phyloP scores from a whole-genome alignment of 73 alveolate species.

The Paramecium tetraurelia region DNA sequence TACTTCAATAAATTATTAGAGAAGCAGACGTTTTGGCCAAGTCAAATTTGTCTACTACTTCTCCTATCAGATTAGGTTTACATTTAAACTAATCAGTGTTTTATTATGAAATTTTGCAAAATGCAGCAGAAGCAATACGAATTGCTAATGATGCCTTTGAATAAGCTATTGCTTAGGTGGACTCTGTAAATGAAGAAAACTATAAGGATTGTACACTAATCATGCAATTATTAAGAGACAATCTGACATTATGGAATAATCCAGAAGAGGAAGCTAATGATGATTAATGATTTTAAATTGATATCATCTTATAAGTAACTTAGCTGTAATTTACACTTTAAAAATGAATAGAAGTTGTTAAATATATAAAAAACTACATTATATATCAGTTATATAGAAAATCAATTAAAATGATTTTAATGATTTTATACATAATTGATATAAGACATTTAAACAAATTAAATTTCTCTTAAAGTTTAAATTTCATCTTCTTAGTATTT shows the following conservation, averaged over 20 bases:
- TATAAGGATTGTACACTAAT: constrained; percentile 87
- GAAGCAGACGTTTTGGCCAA: constrained; percentile 85
- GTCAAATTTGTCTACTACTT: constrained; percentile 75
- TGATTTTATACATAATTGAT: too few species aligned
- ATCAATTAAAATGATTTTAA: not conserved
- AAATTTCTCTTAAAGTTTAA: not conserved
- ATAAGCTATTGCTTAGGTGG: constrained; percentile 80
- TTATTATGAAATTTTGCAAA: constrained; percentile 85
- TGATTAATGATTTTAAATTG: not conserved
- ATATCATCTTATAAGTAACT: not conserved
- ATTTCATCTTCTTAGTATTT: not conserved
- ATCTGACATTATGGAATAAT: constrained; percentile 87
- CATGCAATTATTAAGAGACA: constrained; percentile 86
- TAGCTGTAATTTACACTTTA: not conserved
- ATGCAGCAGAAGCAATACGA: constrained; percentile 82
- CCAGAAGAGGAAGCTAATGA: constrained; percentile 70
- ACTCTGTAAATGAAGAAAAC: constrained; percentile 88
- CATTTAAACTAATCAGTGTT: constrained; percentile 91
- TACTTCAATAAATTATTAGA: not conserved
- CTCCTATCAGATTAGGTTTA: constrained; percentile 92
- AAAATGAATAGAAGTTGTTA: not conserved
- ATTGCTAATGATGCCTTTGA: constrained; percentile 86
- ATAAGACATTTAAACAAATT: too few species aligned
- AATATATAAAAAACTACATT: too few species aligned
- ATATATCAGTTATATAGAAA: not conserved